Conservation (phyloP, 1,284 basidiomycete genomes). For the Bothia castanella region DNA sequence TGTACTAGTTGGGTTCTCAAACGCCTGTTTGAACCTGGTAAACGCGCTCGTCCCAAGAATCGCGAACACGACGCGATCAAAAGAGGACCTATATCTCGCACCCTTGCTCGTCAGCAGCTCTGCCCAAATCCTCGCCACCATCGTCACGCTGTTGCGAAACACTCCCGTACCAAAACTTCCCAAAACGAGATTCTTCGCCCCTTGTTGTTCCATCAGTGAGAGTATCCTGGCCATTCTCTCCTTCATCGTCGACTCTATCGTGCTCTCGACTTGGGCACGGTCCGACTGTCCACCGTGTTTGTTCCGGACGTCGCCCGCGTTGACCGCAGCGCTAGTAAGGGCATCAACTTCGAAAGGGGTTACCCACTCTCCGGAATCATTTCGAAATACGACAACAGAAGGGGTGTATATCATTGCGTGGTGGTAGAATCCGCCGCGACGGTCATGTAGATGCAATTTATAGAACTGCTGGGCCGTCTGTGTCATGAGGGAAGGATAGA, state of each 20-base stretch:
- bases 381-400: conserved; percentile 50
- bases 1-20: conserved; percentile 20
- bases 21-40: conserved; percentile 43
- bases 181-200: conserved; percentile 54
- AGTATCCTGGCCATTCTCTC: conserved; percentile 67
- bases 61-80: conserved; percentile 61
- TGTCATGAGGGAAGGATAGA: conserved; percentile 58
- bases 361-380: conserved; percentile 52
- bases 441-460: conserved; percentile 47
- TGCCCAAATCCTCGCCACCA: conserved; percentile 57
- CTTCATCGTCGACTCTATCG: conserved; percentile 54
- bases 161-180: conserved; percentile 75
- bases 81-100: conserved; percentile 52
- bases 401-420: conserved; percentile 70
- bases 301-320: conserved; percentile 55
- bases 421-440: conserved; percentile 54
- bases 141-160: conserved; percentile 56
- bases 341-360: conserved; percentile 57
- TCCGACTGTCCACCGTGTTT: conserved; percentile 24
- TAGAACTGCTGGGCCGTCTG: conserved; percentile 54
- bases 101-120: conserved; percentile 46
- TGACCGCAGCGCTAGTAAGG: conserved; percentile 64
- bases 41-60: conserved; percentile 55
- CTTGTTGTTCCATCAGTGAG: conserved; percentile 57
- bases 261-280: conserved; percentile 42